phyloP scores from a whole-genome alignment of 2,329 filamentous ascomycete species.

The Cladosporium sphaerospermum region DNA sequence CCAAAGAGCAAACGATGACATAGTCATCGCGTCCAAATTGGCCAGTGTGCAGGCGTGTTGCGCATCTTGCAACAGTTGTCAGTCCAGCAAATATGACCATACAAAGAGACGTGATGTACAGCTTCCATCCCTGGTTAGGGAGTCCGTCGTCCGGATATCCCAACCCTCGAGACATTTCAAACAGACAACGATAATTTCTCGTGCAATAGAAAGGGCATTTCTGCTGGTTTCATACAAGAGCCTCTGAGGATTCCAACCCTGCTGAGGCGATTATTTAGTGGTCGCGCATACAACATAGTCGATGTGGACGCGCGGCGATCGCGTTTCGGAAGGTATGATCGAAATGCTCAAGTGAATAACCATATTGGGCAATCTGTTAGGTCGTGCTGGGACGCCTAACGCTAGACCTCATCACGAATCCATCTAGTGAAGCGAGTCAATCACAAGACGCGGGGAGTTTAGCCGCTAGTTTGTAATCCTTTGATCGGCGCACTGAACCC shows the following conservation, averaged over 20 bases:
- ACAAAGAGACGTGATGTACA: slow-evolving; percentile 14
- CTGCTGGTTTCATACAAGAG: no score
- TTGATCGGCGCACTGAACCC: no score
- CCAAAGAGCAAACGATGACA: slow-evolving; percentile 14
- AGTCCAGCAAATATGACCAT: slow-evolving; percentile 11
- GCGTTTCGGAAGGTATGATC: no score
- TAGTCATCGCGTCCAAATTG: slow-evolving; percentile 14
- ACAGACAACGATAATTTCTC: not conserved
- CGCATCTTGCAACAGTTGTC: slow-evolving; percentile 7
- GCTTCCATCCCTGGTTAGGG: slow-evolving; percentile 10
- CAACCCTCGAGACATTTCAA: slow-evolving; percentile 5
- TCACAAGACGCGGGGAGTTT: no score
- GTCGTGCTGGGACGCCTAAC: no score
- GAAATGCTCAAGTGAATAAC: no score
- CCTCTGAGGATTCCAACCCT: no score
- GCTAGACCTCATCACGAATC: no score
- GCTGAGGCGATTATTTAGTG: not conserved
- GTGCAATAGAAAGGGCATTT: no score
- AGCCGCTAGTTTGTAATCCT: no score
- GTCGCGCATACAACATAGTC: not conserved
- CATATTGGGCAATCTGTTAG: no score
- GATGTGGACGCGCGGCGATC: not conserved
- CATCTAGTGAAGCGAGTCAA: no score
- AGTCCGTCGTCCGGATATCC: slow-evolving; percentile 6
- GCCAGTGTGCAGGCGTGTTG: not conserved